A percentile compares a stretch with the other conserved stretches of the same genome.
phyloP scores from a whole-genome alignment of 2,329 filamentous ascomycete genomes.

The Penicillium sp. region DNA sequence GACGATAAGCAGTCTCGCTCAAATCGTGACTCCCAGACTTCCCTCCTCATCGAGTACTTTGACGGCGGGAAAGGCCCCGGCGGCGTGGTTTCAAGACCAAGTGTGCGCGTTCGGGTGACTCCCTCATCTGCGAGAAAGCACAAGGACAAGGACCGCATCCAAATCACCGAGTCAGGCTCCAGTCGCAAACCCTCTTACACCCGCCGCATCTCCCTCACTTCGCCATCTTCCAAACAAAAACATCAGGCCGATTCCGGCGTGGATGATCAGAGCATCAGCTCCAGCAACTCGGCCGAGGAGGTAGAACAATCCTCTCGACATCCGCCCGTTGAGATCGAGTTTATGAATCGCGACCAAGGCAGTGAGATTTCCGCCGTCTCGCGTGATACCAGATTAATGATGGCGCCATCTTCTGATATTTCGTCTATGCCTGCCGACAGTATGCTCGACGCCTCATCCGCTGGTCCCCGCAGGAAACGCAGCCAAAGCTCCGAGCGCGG shows the following conservation, averaged over 20 bases:
- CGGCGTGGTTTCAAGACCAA: constrained; percentile 70
- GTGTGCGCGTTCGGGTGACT: constrained; percentile 78
- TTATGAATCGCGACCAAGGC: constrained; percentile 68
- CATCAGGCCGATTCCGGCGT: constrained; percentile 38
- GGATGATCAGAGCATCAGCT: constrained; percentile 71
- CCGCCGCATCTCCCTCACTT: constrained; percentile 67
- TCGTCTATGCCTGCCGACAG: constrained; percentile 79
- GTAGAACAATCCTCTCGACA: constrained; percentile 74
- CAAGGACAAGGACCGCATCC: constrained; percentile 72
- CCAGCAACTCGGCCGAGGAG: constrained; percentile 77
- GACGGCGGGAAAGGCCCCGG: constrained; percentile 71
- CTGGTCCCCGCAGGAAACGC: constrained; percentile 50
- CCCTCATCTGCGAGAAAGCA: constrained; percentile 68
- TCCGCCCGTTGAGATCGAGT: constrained; percentile 85
- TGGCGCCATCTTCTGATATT: constrained; percentile 76
- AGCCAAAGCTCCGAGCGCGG: constrained; percentile 56
- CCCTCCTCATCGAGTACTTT: constrained; percentile 92
- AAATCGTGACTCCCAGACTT: constrained; percentile 75
- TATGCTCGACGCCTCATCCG: constrained; percentile 62
- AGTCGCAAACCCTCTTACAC: constrained; percentile 72
- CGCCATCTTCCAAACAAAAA: constrained; percentile 43
- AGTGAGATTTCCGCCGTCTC: constrained; percentile 68
- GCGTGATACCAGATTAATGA: constrained; percentile 65
- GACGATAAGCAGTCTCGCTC: constrained; percentile 61
- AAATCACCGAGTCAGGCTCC: constrained; percentile 81